phyloP scores from a whole-genome alignment of 2,329 filamentous ascomycete species.

The Alternaria arbusti region DNA sequence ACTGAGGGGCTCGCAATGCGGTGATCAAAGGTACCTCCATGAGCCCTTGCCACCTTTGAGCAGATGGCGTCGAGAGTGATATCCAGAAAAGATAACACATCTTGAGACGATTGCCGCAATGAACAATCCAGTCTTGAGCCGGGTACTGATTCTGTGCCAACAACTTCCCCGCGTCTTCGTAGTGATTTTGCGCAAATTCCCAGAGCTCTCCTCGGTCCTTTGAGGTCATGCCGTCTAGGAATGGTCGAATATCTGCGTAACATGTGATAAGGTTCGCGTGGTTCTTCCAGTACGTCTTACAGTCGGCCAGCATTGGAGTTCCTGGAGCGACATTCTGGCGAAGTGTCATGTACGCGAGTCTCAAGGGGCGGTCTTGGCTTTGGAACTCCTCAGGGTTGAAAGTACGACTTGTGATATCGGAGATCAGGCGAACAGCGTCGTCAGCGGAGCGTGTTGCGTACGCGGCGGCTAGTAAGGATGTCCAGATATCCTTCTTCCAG shows the following conservation, averaged over 20 bases:
- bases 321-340: constrained; percentile 7
- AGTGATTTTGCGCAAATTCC: neutral
- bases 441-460: constrained; percentile 2
- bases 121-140: neutral
- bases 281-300: constrained; percentile 31
- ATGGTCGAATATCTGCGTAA: constrained; percentile 37
- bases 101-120: constrained; percentile 26
- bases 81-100: constrained; percentile 36
- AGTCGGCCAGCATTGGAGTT: constrained; percentile 18
- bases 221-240: constrained; percentile 23
- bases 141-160: neutral
- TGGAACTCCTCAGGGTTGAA: constrained; percentile 14
- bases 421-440: constrained; percentile 10
- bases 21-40: neutral
- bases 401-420: constrained; percentile 12
- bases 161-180: neutral
- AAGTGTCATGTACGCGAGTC: constrained; percentile 22
- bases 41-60: neutral
- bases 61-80: constrained; percentile 12
- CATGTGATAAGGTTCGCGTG: constrained; percentile 29
- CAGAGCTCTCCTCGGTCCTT: constrained; percentile 24
- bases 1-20: neutral
- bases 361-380: constrained; percentile 21
- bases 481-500: constrained; percentile 29
- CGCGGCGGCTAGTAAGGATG: constrained; percentile 20